Evolutionary conservation across 2,329 filamentous ascomycete genomes (phyloP).

Genomic region (Fusarium poae): DNA sequence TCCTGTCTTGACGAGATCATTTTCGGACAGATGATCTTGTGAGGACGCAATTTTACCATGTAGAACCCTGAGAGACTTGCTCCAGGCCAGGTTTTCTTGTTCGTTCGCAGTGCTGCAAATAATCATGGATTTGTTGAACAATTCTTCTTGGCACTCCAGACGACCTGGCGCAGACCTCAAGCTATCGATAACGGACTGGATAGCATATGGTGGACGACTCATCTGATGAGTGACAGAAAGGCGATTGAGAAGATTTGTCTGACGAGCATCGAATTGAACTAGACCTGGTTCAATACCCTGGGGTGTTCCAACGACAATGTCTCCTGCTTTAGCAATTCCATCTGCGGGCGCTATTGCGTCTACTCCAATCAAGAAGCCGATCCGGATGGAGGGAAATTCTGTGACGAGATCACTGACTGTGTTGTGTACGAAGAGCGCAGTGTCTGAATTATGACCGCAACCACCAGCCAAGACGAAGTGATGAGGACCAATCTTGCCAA

Average conservation of each 20-base stretch:
- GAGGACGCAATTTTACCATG: slow-evolving; percentile 8
- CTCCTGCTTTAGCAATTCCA: not conserved
- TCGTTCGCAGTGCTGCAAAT: not conserved
- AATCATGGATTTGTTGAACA: not conserved
- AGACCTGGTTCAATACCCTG: not conserved
- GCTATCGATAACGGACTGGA: fast-evolving
- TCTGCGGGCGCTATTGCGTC: fast-evolving
- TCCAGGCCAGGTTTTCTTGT: not conserved
- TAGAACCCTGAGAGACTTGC: not conserved
- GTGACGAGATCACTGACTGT: not conserved
- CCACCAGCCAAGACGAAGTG: not conserved
- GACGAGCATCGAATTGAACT: not conserved
- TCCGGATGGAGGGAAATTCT: fast-evolving
- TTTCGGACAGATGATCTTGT: fast-evolving
- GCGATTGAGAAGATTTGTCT: fast-evolving
- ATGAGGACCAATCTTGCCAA: slow-evolving; percentile 1
- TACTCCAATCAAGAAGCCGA: not conserved
- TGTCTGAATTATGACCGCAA: fast-evolving
- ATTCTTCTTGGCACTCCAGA: not conserved
- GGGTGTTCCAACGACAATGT: slow-evolving; percentile 1
- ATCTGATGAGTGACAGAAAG: not conserved
- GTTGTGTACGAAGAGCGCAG: fast-evolving
- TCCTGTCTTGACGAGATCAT: fast-evolving
- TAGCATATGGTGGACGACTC: fast-evolving
- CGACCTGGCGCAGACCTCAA: fast-evolving